Evolutionary conservation across 2,329 filamentous ascomycete genomes (phyloP).

Genomic region (Mycocentrospora acerina): DNA sequence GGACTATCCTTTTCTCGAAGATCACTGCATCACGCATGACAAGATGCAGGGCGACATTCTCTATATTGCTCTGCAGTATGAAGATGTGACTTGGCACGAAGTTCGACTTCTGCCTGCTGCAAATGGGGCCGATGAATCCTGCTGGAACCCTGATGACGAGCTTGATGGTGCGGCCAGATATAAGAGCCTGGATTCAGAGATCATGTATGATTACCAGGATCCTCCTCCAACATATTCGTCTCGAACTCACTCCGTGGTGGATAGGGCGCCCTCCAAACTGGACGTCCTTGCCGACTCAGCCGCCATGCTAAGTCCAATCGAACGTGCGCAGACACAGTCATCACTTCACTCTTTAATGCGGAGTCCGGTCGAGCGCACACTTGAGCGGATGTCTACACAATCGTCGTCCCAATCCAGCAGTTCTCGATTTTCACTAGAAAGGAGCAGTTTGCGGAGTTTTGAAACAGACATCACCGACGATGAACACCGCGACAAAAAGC

Average conservation of each 20-base stretch:
- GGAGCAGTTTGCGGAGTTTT: conserved; percentile 41
- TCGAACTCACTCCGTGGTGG: conserved; percentile 42
- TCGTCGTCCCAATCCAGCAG: conserved; percentile 19
- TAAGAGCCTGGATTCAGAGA: conserved; percentile 43
- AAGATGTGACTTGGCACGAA: conserved; percentile 45
- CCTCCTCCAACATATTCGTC: conserved; percentile 47
- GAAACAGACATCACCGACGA: conserved; percentile 40
- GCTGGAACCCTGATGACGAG: conserved; percentile 43
- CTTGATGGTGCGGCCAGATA: conserved; percentile 41
- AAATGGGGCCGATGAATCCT: conserved; percentile 36
- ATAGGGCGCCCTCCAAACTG: conserved; percentile 40
- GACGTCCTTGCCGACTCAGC: conserved; percentile 43
- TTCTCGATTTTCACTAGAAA: conserved; percentile 35
- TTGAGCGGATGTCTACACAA: conserved; percentile 6
- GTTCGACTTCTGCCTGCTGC: conserved; percentile 39
- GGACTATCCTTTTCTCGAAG: conserved; percentile 44
- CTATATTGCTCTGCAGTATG: conserved; percentile 43
- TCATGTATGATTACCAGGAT: conserved; percentile 47
- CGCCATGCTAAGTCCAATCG: conserved; percentile 37
- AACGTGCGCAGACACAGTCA: conserved; percentile 29
- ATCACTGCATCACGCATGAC: conserved; percentile 45
- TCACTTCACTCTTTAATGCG: conserved; percentile 7
- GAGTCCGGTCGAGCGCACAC: conserved; percentile 7
- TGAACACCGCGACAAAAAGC: conserved; percentile 45
- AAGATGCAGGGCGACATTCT: conserved; percentile 46